Percentiles rank a stretch among this genome's conserved stretches.
phyloP scores from a whole-genome alignment of 345 rosid species.

The Eutrema heterophyllum region DNA sequence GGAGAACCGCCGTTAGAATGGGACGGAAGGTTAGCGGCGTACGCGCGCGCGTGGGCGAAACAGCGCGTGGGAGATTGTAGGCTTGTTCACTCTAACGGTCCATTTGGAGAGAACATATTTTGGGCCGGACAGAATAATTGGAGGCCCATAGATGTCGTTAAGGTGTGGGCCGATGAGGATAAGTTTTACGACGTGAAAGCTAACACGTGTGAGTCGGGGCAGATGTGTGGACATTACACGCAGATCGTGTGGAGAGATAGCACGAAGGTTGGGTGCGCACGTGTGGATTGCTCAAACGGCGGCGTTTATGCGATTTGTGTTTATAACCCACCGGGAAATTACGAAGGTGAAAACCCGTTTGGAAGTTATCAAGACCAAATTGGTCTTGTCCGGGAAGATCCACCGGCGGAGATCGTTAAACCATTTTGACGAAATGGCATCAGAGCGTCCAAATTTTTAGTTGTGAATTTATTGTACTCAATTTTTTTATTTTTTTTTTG shows the following conservation, averaged over 20 bases:
- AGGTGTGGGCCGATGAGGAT: slow-evolving; percentile 39
- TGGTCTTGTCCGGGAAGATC: slow-evolving; percentile 17
- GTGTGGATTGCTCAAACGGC: slow-evolving; percentile 30
- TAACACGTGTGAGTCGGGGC: slow-evolving; percentile 27
- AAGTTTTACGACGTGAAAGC: slow-evolving; percentile 22
- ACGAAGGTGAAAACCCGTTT: slow-evolving; percentile 39
- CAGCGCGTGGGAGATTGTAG: slow-evolving; percentile 34
- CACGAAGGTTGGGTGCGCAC: slow-evolving; percentile 39
- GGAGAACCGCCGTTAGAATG: slow-evolving; percentile 34
- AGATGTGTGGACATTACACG: slow-evolving; percentile 54
- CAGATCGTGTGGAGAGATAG: slow-evolving; percentile 52
- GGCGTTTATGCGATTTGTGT: slow-evolving; percentile 36
- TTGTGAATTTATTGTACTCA: not conserved
- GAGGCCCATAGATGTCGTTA: slow-evolving; percentile 34
- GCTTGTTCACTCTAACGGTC: slow-evolving; percentile 39
- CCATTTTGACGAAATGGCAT: not conserved
- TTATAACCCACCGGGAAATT: slow-evolving; percentile 53
- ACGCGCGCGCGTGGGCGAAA: slow-evolving; percentile 38
- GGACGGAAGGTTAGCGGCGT: slow-evolving; percentile 38
- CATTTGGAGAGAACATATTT: slow-evolving; percentile 55
- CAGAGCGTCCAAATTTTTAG: not conserved
- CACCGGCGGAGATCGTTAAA: slow-evolving; percentile 17
- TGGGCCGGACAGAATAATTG: slow-evolving; percentile 36
- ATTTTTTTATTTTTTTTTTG: not conserved
- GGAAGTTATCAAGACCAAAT: not conserved